A percentile compares a stretch with the other conserved stretches of the same genome.
phyloP scores from a whole-genome alignment of 169 alveolate species.

The Theileria parva region DNA sequence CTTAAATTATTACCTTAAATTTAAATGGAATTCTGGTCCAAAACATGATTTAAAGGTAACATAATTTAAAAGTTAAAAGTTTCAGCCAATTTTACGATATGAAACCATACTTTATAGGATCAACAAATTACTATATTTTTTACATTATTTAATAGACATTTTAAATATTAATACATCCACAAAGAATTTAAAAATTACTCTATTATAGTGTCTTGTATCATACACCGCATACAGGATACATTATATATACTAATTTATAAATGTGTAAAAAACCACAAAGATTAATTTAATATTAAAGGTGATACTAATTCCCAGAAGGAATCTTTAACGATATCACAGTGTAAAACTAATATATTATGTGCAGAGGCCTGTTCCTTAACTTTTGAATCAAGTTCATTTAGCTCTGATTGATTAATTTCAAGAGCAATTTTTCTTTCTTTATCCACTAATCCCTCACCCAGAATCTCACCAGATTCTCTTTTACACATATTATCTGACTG shows the following conservation, averaged over 20 bases:
- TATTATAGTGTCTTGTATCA: neutral
- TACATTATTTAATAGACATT: no score
- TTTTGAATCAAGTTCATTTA: slow-evolving; percentile 17
- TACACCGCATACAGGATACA: neutral
- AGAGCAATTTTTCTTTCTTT: slow-evolving; percentile 27
- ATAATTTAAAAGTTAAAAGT: no score
- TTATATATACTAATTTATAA: neutral
- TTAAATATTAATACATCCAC: neutral
- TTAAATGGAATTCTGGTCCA: no score
- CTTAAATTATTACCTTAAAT: no score
- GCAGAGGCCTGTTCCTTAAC: slow-evolving; percentile 9
- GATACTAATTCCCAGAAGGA: slow-evolving; percentile 55
- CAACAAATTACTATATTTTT: no score
- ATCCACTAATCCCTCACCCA: neutral
- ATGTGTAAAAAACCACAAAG: neutral
- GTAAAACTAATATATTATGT: slow-evolving; percentile 32
- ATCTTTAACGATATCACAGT: slow-evolving; percentile 52
- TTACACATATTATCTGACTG: neutral
- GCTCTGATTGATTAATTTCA: slow-evolving; percentile 18
- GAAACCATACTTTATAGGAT: no score
- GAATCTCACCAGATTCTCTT: neutral
- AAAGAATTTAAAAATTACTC: neutral
- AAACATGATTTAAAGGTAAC: no score
- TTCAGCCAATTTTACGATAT: no score
- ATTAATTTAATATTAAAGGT: slow-evolving; percentile 7